These are phyloP conservation scores for Penicillium riverlandense DNA, from an alignment of 495 filamentous ascomycete genomes.

Conservation along the genomic window DNA sequence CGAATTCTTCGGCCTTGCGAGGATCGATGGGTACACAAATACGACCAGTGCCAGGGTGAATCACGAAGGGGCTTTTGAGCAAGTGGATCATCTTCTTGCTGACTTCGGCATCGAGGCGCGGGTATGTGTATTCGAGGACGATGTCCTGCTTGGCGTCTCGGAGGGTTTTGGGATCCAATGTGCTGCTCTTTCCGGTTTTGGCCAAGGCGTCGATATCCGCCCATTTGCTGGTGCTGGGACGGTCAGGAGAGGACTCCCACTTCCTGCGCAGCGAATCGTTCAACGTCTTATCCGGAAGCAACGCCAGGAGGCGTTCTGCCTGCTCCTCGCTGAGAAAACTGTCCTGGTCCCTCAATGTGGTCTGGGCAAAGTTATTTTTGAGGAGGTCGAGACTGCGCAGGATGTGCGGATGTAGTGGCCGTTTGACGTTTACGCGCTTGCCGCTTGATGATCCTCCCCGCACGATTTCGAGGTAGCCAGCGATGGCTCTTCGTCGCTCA, in stretches of 20 bases:
- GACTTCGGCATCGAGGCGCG: constrained; percentile 92
- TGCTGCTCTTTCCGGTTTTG: constrained; percentile 59
- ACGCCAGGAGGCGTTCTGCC: constrained; percentile 63
- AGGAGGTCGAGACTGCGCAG: constrained; percentile 78
- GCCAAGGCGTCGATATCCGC: constrained; percentile 84
- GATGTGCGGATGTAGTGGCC: constrained; percentile 87
- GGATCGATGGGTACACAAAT: constrained; percentile 93
- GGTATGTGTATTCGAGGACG: constrained; percentile 94
- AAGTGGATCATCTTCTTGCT: constrained; percentile 96
- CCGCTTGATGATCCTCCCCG: constrained; percentile 75
- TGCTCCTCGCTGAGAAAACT: constrained; percentile 65
- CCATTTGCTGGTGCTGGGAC: constrained; percentile 76
- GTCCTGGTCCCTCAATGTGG: constrained; percentile 78
- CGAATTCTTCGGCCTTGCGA: constrained; percentile 63
- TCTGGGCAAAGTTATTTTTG: constrained; percentile 67
- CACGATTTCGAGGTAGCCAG: constrained; percentile 80
- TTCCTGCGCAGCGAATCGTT: constrained; percentile 75
- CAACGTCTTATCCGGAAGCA: constrained; percentile 71
- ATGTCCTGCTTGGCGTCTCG: constrained; percentile 91
- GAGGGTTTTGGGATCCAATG: constrained; percentile 56
- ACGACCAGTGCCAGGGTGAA: constrained; percentile 88
- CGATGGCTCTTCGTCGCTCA: constrained; percentile 70
- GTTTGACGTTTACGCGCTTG: constrained; percentile 78
- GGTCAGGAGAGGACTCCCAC: constrained; percentile 76
- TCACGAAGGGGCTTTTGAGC: constrained; percentile 90